These are phyloP conservation scores for Cutaneotrichosporon curvatum DNA, from an alignment of 1,284 basidiomycete genomes.

Conservation along the genomic window DNA sequence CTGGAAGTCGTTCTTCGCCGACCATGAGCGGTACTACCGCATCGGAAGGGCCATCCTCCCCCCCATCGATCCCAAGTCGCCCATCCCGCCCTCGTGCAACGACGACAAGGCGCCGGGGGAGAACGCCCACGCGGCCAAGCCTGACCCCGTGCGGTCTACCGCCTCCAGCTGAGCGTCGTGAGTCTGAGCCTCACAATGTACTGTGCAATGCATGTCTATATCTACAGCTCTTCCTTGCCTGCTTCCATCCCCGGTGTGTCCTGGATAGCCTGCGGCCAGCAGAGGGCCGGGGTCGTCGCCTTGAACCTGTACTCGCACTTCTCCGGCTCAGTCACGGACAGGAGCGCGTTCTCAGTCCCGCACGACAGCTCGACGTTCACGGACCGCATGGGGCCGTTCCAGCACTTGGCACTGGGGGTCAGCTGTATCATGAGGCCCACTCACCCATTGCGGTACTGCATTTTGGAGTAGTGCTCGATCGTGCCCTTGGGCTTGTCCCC, in stretches of 20 bases:
- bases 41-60: slow-evolving; percentile 55
- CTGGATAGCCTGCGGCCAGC: slow-evolving; percentile 52
- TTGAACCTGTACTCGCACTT: slow-evolving; percentile 95
- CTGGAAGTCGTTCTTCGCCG: slow-evolving; percentile 82
- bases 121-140: slow-evolving; percentile 62
- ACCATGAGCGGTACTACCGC: slow-evolving; percentile 67
- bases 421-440: slow-evolving; percentile 3
- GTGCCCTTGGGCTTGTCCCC: slow-evolving; percentile 53
- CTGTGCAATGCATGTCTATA: slow-evolving; percentile 1
- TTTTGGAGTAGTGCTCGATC: slow-evolving; percentile 68
- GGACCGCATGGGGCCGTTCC: slow-evolving; percentile 81
- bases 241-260: slow-evolving; percentile 25
- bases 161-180: no score
- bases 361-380: slow-evolving; percentile 71
- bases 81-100: slow-evolving; percentile 68
- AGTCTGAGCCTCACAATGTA: background rate
- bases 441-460: slow-evolving; percentile 69
- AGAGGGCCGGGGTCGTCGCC: slow-evolving; percentile 81
- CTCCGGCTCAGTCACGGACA: slow-evolving; percentile 79
- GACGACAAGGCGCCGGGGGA: slow-evolving; percentile 54
- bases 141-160: no score
- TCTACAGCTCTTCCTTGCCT: slow-evolving; percentile 35
- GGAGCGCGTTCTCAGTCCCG: slow-evolving; percentile 76
- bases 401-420: slow-evolving; percentile 61
- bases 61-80: slow-evolving; percentile 67